phyloP scores from a whole-genome alignment of 1,284 basidiomycete genomes.

The Hemileia vastatrix region DNA sequence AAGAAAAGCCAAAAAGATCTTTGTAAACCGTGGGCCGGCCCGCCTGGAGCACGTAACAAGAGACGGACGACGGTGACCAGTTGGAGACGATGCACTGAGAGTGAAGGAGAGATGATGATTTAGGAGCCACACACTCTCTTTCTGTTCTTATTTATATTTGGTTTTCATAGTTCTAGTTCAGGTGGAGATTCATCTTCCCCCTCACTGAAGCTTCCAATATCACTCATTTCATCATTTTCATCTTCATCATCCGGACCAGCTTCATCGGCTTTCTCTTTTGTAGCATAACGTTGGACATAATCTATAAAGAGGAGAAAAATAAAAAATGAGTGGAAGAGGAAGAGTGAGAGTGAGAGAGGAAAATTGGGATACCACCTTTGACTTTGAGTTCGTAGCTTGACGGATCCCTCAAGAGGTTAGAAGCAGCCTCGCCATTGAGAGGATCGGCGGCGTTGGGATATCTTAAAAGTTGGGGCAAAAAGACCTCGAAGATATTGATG shows the following conservation, averaged over 20 bases:
- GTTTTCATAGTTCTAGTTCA: constrained; percentile 31
- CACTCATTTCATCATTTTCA: constrained; percentile 80
- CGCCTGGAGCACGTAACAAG: too few relatives aligned
- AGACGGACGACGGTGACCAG: too few relatives aligned
- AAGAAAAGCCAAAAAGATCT: too few relatives aligned
- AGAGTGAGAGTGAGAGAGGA: not conserved
- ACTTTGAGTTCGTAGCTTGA: constrained; percentile 88
- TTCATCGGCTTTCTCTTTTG: constrained; percentile 61
- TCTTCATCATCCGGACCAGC: constrained; percentile 49
- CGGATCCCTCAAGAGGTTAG: constrained; percentile 89
- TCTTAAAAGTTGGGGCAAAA: constrained; percentile 87
- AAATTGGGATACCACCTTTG: constrained; percentile 53
- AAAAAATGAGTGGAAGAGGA: not conserved
- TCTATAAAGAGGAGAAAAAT: constrained; percentile 49
- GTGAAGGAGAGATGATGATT: not conserved
- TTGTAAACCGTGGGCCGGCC: too few relatives aligned
- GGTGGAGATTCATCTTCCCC: constrained; percentile 50
- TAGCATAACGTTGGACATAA: constrained; percentile 74
- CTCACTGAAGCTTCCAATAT: constrained; percentile 76
- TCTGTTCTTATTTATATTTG: too few relatives aligned
- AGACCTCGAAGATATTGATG: constrained; percentile 99
- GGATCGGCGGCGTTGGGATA: constrained; percentile 98
- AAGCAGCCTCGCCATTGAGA: constrained; percentile 92
- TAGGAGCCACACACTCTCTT: not conserved
- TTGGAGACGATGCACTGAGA: too few relatives aligned